Conservation (phyloP, 148 eudicot genomes). For the Chenopodium quinoa region DNA sequence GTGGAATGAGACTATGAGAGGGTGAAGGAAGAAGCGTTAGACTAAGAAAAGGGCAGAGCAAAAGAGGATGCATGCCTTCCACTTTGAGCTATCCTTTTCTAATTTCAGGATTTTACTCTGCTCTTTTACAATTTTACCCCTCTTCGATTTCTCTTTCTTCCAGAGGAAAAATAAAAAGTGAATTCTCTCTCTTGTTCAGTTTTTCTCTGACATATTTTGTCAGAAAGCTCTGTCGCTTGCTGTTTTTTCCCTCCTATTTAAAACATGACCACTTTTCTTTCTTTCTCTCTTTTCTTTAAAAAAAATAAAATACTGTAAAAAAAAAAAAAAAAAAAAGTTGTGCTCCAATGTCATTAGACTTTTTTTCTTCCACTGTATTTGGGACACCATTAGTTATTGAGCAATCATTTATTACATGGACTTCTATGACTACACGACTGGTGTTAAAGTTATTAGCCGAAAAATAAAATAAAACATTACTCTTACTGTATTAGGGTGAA, state of each 20-base stretch:
- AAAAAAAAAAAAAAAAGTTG: no score
- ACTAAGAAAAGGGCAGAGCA: neutral
- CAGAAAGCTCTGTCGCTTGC: slow-evolving; percentile 19
- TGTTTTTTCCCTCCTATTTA: slow-evolving; percentile 9
- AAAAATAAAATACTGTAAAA: no score
- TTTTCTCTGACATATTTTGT: slow-evolving; percentile 11
- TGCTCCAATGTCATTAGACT: no score
- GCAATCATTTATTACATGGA: no score
- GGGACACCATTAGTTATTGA: no score
- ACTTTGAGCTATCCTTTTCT: neutral
- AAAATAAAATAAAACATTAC: no score
- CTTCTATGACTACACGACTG: no score
- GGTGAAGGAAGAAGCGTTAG: slow-evolving; percentile 6
- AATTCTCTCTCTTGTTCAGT: neutral
- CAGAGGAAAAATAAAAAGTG: neutral
- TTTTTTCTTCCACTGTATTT: no score
- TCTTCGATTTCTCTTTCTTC: neutral
- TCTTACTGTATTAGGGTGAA: no score
- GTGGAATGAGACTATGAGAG: neutral
- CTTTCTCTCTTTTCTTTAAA: neutral
- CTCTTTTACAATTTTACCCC: neutral
- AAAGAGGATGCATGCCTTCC: neutral
- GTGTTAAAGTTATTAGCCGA: no score
- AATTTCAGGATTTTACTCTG: neutral
- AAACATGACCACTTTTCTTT: neutral